These are phyloP conservation scores for Phyllosticta citriasiana DNA, from an alignment of 2,329 filamentous ascomycete genomes.

Conservation along the genomic window DNA sequence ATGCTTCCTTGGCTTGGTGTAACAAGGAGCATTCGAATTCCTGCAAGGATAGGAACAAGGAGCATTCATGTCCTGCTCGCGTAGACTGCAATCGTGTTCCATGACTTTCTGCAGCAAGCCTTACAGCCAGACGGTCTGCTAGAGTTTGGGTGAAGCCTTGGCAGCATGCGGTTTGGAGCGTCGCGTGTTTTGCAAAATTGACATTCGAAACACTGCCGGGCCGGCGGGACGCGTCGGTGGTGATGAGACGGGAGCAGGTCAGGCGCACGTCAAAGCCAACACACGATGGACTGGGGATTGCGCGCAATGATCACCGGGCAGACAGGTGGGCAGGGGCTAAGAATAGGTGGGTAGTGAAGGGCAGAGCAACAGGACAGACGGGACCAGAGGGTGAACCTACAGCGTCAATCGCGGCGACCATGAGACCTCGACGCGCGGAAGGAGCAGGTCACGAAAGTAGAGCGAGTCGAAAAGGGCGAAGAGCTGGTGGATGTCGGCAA, in stretches of 20 bases:
- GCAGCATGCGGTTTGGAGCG: background rate
- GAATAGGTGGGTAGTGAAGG: background rate
- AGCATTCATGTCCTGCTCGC: too few species aligned
- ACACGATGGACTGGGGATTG: background rate
- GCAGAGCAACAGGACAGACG: slow-evolving; percentile 2
- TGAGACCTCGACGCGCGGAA: slow-evolving; percentile 31
- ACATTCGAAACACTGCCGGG: background rate
- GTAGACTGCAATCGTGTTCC: too few species aligned
- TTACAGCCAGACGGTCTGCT: background rate
- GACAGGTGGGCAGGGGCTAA: background rate
- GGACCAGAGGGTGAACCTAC: slow-evolving; percentile 15
- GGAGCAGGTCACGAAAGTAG: slow-evolving; percentile 33
- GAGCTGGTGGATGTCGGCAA: slow-evolving; percentile 32
- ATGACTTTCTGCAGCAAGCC: too few species aligned
- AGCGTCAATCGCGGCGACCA: slow-evolving; percentile 37
- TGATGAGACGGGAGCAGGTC: background rate
- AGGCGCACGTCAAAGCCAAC: background rate
- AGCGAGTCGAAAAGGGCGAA: slow-evolving; percentile 32
- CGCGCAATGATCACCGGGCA: slow-evolving; percentile 8
- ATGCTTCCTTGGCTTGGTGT: too few species aligned
- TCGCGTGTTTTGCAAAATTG: background rate
- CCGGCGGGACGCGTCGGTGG: background rate
- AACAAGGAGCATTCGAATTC: too few species aligned
- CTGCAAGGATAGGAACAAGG: too few species aligned
- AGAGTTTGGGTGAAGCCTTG: background rate